Conservation (phyloP, 257 asterid genomes). For the Solanum pinnatisectum region DNA sequence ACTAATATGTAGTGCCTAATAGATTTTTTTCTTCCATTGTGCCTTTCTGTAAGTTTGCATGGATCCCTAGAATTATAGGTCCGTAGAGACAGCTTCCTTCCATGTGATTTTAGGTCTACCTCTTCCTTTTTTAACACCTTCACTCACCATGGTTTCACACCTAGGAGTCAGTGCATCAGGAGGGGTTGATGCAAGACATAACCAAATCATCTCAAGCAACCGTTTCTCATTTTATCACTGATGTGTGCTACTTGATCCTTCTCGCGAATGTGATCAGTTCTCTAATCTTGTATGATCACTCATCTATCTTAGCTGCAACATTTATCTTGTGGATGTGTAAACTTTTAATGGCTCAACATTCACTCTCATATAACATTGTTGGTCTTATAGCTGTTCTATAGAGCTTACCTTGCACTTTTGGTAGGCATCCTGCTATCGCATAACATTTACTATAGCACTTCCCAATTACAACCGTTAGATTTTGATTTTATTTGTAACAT, state of each 20-base stretch:
- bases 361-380: not conserved
- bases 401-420: not conserved
- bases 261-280: not conserved
- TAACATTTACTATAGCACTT: not conserved
- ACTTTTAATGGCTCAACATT: not conserved
- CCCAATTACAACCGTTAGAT: not conserved
- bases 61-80: not conserved
- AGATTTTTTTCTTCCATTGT: not conserved
- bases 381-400: not conserved
- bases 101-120: not conserved
- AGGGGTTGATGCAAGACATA: not conserved
- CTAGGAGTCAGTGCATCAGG: not conserved
- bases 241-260: not conserved
- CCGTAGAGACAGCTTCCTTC: not conserved
- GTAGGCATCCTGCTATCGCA: not conserved
- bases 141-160: not conserved
- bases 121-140: not conserved
- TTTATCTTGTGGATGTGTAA: not conserved
- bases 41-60: not conserved
- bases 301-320: not conserved
- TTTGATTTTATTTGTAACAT: not conserved
- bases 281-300: not conserved
- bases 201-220: not conserved
- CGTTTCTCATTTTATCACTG: not conserved
- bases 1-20: not conserved